A percentile compares a stretch with the other conserved stretches of the same genome.
These are phyloP conservation scores for Fonsecaea pedrosoi DNA, from an alignment of 2,329 filamentous ascomycete species.

Conservation along the genomic window DNA sequence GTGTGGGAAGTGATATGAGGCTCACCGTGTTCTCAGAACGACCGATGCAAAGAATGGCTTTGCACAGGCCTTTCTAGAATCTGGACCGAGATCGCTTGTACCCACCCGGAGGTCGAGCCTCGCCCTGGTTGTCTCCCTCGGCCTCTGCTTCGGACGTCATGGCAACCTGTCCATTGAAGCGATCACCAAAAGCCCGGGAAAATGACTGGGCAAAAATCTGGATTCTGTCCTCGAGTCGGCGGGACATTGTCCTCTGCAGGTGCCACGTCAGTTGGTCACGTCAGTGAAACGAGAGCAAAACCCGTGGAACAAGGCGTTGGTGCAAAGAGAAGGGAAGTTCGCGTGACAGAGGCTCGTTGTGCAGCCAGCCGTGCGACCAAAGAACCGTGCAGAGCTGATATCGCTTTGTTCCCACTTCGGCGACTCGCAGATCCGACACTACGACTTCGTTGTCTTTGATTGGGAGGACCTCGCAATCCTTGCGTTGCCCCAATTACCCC, in stretches of 20 bases:
- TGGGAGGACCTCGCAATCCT: background rate
- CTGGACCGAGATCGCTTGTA: background rate
- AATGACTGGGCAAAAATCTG: background rate
- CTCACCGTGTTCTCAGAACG: background rate
- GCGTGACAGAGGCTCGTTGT: background rate
- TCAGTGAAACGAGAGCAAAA: background rate
- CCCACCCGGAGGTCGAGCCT: background rate
- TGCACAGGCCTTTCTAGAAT: background rate
- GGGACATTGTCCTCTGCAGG: background rate
- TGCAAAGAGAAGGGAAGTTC: background rate
- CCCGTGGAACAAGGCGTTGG: background rate
- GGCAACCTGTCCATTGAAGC: background rate
- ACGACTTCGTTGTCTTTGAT: background rate
- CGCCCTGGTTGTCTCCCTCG: background rate
- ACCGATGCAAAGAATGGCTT: background rate
- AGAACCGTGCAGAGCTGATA: background rate
- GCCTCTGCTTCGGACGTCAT: background rate
- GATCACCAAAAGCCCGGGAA: background rate
- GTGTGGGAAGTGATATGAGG: background rate
- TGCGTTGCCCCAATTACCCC: background rate
- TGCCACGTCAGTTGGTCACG: background rate
- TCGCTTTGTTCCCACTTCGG: background rate
- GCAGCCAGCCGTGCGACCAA: background rate
- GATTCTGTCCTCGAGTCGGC: background rate
- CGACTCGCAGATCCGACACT: background rate